Percentiles rank a stretch among this genome's conserved stretches.
Evolutionary conservation across 2,329 filamentous ascomycete genomes (phyloP).

Genomic region (Cercospora beticola): DNA sequence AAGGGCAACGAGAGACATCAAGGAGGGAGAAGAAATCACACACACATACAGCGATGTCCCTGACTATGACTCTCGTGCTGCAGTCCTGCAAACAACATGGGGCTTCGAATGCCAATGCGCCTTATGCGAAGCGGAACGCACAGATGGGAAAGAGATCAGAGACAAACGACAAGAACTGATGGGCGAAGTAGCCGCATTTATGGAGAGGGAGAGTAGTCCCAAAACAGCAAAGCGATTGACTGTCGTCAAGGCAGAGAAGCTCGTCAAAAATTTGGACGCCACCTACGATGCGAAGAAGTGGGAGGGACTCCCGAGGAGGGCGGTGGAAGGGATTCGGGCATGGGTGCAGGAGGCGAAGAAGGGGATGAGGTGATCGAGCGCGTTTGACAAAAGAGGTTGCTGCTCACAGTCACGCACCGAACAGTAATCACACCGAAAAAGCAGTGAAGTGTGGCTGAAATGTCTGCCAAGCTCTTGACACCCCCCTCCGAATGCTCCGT

Average conservation of each 20-base stretch:
- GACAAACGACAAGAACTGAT: conserved; percentile 18
- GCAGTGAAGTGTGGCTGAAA: too few species aligned
- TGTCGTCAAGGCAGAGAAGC: conserved; percentile 18
- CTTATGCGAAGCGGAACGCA: conserved; percentile 23
- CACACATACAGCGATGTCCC: conserved; percentile 30
- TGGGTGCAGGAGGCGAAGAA: conserved; percentile 20
- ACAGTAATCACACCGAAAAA: too few species aligned
- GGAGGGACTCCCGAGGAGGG: conserved; percentile 19
- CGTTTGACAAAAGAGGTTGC: too few species aligned
- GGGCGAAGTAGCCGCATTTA: conserved; percentile 15
- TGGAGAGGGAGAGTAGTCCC: conserved; percentile 12
- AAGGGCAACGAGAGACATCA: conserved; percentile 48
- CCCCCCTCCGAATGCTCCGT: too few species aligned
- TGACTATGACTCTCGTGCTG: conserved; percentile 15
- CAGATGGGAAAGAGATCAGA: conserved; percentile 20
- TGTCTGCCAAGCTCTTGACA: too few species aligned
- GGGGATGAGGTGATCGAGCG: background rate
- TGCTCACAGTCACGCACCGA: too few species aligned
- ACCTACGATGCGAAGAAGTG: conserved; percentile 26
- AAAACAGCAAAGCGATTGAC: conserved; percentile 16
- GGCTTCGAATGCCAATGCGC: conserved; percentile 23
- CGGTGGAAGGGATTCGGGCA: conserved; percentile 9
- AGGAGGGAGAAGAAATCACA: conserved; percentile 48
- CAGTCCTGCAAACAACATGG: conserved; percentile 23
- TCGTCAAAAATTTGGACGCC: conserved; percentile 17